Conservation (phyloP, 345 rosid genomes). For the Linum usitatissimum region DNA sequence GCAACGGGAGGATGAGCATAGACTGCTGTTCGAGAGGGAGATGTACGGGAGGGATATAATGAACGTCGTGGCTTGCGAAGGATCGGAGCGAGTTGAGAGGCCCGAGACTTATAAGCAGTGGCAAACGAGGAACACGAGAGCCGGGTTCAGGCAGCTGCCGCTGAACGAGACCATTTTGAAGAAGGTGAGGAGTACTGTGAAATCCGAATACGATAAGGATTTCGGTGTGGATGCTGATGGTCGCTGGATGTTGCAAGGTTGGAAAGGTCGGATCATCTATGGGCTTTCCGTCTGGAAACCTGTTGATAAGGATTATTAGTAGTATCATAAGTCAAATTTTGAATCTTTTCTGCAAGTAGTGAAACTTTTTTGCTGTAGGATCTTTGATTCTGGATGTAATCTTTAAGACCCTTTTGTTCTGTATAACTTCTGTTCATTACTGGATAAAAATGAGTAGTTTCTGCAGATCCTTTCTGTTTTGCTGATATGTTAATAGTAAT, state of each 20-base stretch:
- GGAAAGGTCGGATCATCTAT: slow-evolving; percentile 70
- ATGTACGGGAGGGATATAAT: slow-evolving; percentile 39
- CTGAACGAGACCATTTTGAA: slow-evolving; percentile 39
- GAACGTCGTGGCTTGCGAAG: slow-evolving; percentile 70
- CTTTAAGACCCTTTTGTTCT: background rate
- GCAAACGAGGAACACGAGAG: slow-evolving; percentile 43
- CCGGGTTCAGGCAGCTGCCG: slow-evolving; percentile 51
- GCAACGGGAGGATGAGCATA: slow-evolving; percentile 37
- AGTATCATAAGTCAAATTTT: too few relatives aligned
- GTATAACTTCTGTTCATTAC: too few relatives aligned
- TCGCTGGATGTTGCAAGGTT: slow-evolving; percentile 71
- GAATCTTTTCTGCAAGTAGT: too few relatives aligned
- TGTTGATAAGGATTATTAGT: slow-evolving; percentile 3
- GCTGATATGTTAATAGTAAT: too few relatives aligned
- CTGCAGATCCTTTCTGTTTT: too few relatives aligned
- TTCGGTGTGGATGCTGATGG: slow-evolving; percentile 54
- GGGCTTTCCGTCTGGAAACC: slow-evolving; percentile 75
- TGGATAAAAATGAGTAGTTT: too few relatives aligned
- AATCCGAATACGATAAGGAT: slow-evolving; percentile 42
- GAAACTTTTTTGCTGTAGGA: too few relatives aligned
- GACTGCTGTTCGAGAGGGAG: slow-evolving; percentile 53
- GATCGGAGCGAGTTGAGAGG: slow-evolving; percentile 52
- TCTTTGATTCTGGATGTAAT: background rate
- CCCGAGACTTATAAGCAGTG: slow-evolving; percentile 72
- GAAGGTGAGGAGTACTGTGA: slow-evolving; percentile 31